Evolutionary conservation across 2,329 filamentous ascomycete genomes (phyloP).

Genomic region (Penicillium brasilianum): DNA sequence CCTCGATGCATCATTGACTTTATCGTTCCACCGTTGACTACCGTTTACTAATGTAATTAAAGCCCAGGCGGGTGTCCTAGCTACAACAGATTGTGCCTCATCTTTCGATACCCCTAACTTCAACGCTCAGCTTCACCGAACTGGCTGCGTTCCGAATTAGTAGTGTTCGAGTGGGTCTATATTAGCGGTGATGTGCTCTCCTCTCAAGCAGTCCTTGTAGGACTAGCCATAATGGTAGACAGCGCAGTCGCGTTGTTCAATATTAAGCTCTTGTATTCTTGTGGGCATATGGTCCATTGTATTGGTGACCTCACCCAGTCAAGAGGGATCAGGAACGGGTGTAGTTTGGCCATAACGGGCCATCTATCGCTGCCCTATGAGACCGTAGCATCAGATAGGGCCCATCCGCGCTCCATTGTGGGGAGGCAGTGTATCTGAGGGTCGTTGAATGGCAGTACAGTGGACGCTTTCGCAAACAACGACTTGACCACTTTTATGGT

Average conservation of each 20-base stretch:
- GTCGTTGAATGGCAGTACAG: no score
- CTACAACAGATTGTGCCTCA: neutral
- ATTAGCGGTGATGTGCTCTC: conserved; percentile 1
- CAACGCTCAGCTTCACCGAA: conserved; percentile 3
- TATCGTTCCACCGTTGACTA: neutral
- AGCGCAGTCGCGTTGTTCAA: neutral
- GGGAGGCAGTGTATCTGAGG: no score
- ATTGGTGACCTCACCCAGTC: no score
- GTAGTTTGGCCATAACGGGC: no score
- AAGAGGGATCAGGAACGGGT: no score
- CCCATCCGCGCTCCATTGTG: no score
- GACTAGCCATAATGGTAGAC: neutral
- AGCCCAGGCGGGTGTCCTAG: conserved; percentile 1
- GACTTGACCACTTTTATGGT: no score
- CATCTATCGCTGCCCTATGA: no score
- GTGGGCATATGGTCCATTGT: no score
- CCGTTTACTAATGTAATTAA: neutral
- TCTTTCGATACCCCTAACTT: neutral
- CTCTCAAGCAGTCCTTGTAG: neutral
- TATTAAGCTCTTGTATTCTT: no score
- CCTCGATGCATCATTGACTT: neutral
- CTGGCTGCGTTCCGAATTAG: neutral
- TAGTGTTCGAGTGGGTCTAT: neutral
- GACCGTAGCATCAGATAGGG: no score
- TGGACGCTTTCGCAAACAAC: no score